A percentile compares a stretch with the other conserved stretches of the same genome.
Conservation (phyloP, 441 rosid species). For the Melastoma candidum region DNA sequence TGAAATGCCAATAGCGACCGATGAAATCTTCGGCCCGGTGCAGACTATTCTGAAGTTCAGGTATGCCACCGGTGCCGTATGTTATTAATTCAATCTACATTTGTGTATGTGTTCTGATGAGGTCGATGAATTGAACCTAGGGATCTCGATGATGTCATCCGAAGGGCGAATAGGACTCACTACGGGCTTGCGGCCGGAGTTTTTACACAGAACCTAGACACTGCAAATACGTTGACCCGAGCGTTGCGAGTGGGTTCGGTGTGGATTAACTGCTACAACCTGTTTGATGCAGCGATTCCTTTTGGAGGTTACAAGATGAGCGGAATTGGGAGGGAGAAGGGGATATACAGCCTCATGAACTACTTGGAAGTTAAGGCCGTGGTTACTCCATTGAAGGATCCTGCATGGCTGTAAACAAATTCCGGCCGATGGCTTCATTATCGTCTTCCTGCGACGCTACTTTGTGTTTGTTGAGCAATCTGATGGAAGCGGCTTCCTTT, state of each 20-base stretch:
- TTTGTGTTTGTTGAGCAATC: no score
- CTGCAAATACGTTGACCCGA: not conserved
- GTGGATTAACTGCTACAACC: slow-evolving; percentile 5
- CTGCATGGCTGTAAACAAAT: slow-evolving; percentile 3
- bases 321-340: not conserved
- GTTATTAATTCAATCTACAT: not conserved
- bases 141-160: slow-evolving; percentile 3
- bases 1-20: slow-evolving; percentile 3
- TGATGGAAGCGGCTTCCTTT: no score
- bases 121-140: not conserved
- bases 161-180: slow-evolving; percentile 5
- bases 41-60: slow-evolving; percentile 5
- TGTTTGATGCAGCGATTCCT: not conserved
- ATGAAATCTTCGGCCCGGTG: slow-evolving; percentile 10
- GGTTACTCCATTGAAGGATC: not conserved
- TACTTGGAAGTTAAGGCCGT: slow-evolving; percentile 5
- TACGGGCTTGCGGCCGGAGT: slow-evolving; percentile 8
- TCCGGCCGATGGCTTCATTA: no score
- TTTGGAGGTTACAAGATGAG: slow-evolving; percentile 7
- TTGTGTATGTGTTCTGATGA: no score
- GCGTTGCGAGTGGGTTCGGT: slow-evolving; percentile 1
- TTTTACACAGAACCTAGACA: not conserved
- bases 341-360: slow-evolving; percentile 7
- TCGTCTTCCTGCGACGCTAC: no score
- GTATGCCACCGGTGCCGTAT: not conserved